Base-by-base conservation (phyloP, 2,329 filamentous ascomycete species). In the Cercospora nicotianae region DNA sequence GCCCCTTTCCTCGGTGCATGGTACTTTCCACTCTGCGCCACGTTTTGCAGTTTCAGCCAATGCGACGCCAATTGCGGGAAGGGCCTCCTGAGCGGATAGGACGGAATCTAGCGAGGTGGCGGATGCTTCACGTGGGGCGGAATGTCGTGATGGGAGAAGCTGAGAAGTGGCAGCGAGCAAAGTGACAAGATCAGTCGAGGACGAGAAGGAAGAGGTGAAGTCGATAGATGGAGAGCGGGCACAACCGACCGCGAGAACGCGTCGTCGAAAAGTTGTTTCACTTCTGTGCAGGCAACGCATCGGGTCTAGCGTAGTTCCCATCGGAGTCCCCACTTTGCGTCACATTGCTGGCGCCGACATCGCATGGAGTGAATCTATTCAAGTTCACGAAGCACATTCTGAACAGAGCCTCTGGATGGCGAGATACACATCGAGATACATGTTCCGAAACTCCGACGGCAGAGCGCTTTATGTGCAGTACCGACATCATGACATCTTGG, bases 1-100 rank as follows among this genome's bases (percentile, higher is more conserved):
- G 28, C 55, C 55, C 55, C 31, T 59, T 20, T 59, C n/a, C 28
- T 36, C n/a, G 10, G 55, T 36, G 55, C 31, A 31, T 59, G 30
- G 55, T 39, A 23, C 31, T 64, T 16, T 55, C 30, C 30, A 33
- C 28, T 28, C 45, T 23, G 60, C 61, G 62, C 62, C 62, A 58
- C 62, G 51, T 64, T 28, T 45, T 18, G 48, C 62, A 58, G 62
- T 58, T 64, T 58, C 62, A 58, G 51, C 62, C 62, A 48, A 58
- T 64, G 18, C 33, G 20, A 51, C 13, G 55, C 28, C 55, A 36
- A 55, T 20, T 36, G 30, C 55, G 55, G 55, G 31, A 59, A 5
- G 18, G n/a, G 8, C 55, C 55, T 59, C 55, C 55, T 59, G 28
- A 31, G 2, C 55, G 55, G 55, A 28, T 59, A 59, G 12, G 30